Evolutionary conservation across 495 filamentous ascomycete genomes (phyloP).

Genomic region (Trichocladium antarcticum): DNA sequence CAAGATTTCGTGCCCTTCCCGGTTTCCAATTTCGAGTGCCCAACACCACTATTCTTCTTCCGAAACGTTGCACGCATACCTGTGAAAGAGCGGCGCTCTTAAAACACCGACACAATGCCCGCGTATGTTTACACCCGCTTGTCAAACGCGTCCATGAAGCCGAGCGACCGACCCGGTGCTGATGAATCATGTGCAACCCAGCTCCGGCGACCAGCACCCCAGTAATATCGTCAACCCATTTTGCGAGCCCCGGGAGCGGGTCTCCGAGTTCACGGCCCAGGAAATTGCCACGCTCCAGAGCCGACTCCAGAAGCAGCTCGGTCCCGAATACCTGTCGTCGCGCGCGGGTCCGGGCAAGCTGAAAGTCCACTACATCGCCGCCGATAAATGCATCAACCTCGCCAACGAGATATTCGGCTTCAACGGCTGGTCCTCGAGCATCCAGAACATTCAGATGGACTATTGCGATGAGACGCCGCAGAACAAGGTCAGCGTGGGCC

Average conservation of each 20-base stretch:
- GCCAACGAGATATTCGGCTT: slow-evolving; percentile 98
- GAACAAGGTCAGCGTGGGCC: slow-evolving; percentile 62
- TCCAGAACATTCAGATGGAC: slow-evolving; percentile 81
- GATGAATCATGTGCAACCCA: slow-evolving; percentile 29
- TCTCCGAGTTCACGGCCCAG: slow-evolving; percentile 72
- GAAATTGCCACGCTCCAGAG: slow-evolving; percentile 83
- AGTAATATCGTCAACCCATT: slow-evolving; percentile 56
- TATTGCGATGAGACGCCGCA: slow-evolving; percentile 56
- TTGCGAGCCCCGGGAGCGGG: slow-evolving; percentile 52
- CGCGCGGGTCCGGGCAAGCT: slow-evolving; percentile 67
- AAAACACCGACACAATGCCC: slow-evolving; percentile 24
- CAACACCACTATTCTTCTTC: too few relatives aligned
- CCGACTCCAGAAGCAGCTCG: slow-evolving; percentile 84
- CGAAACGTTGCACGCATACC: background rate
- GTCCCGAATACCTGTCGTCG: slow-evolving; percentile 87
- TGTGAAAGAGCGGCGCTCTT: slow-evolving; percentile 2
- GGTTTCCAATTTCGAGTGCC: too few relatives aligned
- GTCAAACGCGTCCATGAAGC: background rate
- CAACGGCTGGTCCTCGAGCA: slow-evolving; percentile 91
- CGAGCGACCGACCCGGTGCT: background rate
- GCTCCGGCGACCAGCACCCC: slow-evolving; percentile 71
- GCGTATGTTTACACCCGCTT: slow-evolving; percentile 29
- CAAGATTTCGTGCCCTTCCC: too few relatives aligned
- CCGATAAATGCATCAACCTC: slow-evolving; percentile 88
- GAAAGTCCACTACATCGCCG: slow-evolving; percentile 82